Percentiles rank a stretch among this genome's conserved stretches.
These are phyloP conservation scores for Hypoxylon cercidicola DNA, from an alignment of 495 filamentous ascomycete genomes.

Conservation along the genomic window DNA sequence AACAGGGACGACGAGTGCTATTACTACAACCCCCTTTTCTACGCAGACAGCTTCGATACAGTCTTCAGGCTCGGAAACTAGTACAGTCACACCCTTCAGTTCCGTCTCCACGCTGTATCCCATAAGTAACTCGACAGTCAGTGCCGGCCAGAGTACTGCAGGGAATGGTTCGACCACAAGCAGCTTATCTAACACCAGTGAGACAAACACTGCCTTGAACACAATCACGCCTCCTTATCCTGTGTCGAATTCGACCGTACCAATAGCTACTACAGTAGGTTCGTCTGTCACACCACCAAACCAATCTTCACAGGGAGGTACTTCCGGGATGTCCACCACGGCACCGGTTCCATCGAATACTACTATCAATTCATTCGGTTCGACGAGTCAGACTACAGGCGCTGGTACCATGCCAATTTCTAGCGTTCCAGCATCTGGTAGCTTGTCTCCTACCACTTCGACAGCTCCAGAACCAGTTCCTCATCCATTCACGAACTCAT, in stretches of 20 bases:
- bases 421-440: conserved; percentile 2
- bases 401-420: not conserved
- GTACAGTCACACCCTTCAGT: conserved; percentile 26
- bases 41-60: not conserved
- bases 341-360: conserved; percentile 3
- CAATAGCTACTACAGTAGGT: conserved; percentile 20
- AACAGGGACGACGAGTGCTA: conserved; percentile 12
- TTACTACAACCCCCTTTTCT: conserved; percentile 9
- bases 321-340: conserved; percentile 9
- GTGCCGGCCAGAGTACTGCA: conserved; percentile 2
- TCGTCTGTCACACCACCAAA: conserved; percentile 5
- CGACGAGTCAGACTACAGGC: conserved; percentile 3
- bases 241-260: conserved; percentile 20
- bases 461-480: conserved; percentile 17
- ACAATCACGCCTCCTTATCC: conserved; percentile 16
- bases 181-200: conserved; percentile 12
- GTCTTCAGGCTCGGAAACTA: conserved; percentile 10
- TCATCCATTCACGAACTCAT: conserved; percentile 40
- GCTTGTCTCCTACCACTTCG: conserved; percentile 7
- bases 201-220: conserved; percentile 8
- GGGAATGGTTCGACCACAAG: conserved; percentile 23
- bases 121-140: conserved; percentile 34
- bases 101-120: conserved; percentile 28
- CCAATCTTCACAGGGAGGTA: conserved; percentile 9
- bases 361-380: conserved; percentile 5